These are phyloP conservation scores for Starmerella bacillaris DNA, from an alignment of 805 yeast species.

Conservation along the genomic window DNA sequence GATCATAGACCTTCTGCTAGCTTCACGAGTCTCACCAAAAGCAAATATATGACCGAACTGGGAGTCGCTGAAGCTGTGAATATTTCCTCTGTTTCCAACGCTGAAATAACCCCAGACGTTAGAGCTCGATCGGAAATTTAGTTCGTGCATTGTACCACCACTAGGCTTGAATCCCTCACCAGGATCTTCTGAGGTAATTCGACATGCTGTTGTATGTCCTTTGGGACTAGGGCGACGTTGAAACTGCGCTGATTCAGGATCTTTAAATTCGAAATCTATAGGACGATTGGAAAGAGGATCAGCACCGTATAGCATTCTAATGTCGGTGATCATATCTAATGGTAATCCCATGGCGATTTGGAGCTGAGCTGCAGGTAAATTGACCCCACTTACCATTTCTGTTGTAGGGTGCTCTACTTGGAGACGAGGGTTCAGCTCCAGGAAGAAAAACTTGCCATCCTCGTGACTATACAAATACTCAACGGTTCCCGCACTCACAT, in stretches of 20 bases:
- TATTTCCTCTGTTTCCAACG: conserved; percentile 88
- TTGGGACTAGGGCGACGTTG: conserved; percentile 91
- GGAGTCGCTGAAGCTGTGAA: conserved; percentile 94
- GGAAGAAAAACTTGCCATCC: conserved; percentile 86
- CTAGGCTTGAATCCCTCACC: conserved; percentile 99
- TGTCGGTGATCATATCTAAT: conserved; percentile 83
- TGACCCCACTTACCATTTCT: conserved; percentile 98
- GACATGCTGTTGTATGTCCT: conserved; percentile 98
- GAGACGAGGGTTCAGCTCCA: conserved; percentile 93
- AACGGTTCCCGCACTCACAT: conserved; percentile 98
- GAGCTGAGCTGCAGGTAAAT: conserved; percentile 93
- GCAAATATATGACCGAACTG: conserved; percentile 99
- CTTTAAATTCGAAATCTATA: conserved; percentile 75
- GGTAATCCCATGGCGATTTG: conserved; percentile 99
- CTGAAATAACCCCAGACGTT: conserved; percentile 99
- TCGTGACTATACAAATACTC: conserved; percentile 89
- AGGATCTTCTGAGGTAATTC: conserved; percentile 98
- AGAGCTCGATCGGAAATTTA: conserved; percentile 90
- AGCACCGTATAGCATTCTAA: conserved; percentile 81
- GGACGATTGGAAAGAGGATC: conserved; percentile 85
- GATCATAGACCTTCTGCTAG: conserved; percentile 96
- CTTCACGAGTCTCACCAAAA: conserved; percentile 95
- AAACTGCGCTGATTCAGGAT: conserved; percentile 48
- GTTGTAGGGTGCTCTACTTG: conserved; percentile 99
- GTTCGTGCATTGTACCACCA: conserved; percentile 89